Percentiles rank a stretch among this genome's conserved stretches.
Conservation (phyloP, 352 stramenopile genomes). For the Phytophthora sansomeana region DNA sequence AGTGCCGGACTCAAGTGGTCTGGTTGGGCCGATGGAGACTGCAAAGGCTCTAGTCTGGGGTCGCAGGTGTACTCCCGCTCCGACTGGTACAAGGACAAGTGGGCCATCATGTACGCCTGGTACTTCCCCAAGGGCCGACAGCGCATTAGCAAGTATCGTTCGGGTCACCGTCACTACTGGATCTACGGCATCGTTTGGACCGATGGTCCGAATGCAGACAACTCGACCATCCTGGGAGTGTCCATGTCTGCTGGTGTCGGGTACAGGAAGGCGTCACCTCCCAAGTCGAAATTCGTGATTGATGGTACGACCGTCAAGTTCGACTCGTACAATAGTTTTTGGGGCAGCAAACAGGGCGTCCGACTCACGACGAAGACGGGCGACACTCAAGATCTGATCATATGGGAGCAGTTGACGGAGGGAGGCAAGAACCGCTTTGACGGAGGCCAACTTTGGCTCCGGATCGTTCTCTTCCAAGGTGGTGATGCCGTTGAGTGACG, state of each 20-base stretch:
- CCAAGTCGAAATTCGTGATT: background rate
- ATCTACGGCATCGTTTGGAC: constrained; percentile 8
- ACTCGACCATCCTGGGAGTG: constrained; percentile 5
- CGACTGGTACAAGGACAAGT: constrained; percentile 29
- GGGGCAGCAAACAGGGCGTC: background rate
- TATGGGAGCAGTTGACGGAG: constrained; percentile 6
- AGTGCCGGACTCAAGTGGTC: constrained; percentile 11
- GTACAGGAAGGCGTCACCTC: background rate
- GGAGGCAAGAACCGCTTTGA: background rate
- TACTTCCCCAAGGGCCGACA: constrained; percentile 37
- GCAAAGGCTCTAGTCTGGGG: constrained; percentile 33
- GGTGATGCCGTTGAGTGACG: constrained; percentile 14
- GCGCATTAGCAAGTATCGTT: background rate
- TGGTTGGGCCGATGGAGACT: constrained; percentile 10
- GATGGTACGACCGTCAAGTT: constrained; percentile 10
- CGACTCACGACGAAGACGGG: background rate
- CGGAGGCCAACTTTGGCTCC: background rate
- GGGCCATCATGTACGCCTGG: constrained; percentile 32
- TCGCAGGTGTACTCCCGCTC: constrained; percentile 38
- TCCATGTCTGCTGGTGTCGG: background rate
- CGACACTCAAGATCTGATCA: background rate
- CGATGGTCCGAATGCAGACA: background rate
- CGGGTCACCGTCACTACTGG: constrained; percentile 8
- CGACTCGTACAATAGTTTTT: background rate
- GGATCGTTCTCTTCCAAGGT: no score